Base-by-base conservation (phyloP, 805 yeast species). In the Teunomyces lycoperdinae region DNA sequence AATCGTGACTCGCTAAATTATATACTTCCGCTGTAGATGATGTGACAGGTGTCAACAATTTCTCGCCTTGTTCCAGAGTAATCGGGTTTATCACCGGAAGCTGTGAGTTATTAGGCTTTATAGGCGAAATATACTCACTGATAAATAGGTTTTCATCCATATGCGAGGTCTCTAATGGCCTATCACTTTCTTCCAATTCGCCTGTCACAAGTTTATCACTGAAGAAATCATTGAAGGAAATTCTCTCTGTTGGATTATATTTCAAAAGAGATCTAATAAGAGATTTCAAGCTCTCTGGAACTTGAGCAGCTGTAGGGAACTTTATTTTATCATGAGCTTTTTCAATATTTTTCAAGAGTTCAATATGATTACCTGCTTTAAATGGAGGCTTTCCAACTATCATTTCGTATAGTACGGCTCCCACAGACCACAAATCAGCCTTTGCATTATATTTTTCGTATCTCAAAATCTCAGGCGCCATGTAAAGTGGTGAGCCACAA, bases 361-460 rank as follows among this genome's bases (percentile, higher is more conserved):
- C 97, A 52, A 94, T 83, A 64, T 92, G 98, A 62, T 94, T 94
- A 3, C 87, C 82, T 3, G 99, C 98, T 54, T 87, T 83, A 65
- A 91, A 94, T 0, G 99, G 99, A 1, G 99, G 97, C 65, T 80
- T 86, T n/a, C 98, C 98, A 28, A 88, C 90, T 9, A 88, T 79
- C 97, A 94, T 91, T 67, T 94, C 99, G 67, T 85, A 94, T 9
- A 91, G 71, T 1, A 94, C 98, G 0, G 98, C 95, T 3, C 99
- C 99, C 4, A 92, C 96, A 5, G 97, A 90, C 99, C 99, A 94
- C 53, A 94, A 69, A 63, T 94, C 99, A 0, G 97, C 98, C 64
- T 90, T 91, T 4, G 98, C 99, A 57, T 91, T 90, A 70, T 94
- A 94, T 67, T 90, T 94, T 64, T 94, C 97, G 61, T 89, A 91